Evolutionary conservation across 1,139 yeast species (phyloP).

Genomic region (Saccharomyces hybrid): DNA sequence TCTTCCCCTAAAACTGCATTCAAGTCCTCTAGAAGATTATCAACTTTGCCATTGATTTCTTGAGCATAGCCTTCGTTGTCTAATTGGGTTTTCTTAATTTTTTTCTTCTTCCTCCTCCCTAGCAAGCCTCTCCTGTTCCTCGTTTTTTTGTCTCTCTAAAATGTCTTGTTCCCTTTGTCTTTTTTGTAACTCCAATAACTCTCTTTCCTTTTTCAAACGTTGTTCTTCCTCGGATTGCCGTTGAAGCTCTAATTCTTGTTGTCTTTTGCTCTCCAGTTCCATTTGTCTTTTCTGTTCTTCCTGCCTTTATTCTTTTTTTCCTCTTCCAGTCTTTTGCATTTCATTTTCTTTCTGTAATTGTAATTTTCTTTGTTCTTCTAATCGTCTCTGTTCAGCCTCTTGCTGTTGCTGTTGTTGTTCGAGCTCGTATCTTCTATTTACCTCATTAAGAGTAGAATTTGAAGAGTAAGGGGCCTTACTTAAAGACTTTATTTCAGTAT

Average conservation of each 20-base stretch:
- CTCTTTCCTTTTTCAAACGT: background rate
- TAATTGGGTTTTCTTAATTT: background rate
- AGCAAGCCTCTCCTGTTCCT: background rate
- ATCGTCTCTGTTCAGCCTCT: slow-evolving; percentile 1
- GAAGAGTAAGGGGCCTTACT: slow-evolving; percentile 21
- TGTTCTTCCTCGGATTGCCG: background rate
- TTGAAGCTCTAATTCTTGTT: background rate
- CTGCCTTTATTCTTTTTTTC: background rate
- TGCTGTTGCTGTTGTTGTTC: slow-evolving; percentile 1
- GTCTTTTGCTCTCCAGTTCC: background rate
- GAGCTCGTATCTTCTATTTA: slow-evolving; percentile 12
- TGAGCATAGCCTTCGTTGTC: background rate
- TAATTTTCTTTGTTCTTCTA: background rate
- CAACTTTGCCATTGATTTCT: slow-evolving; percentile 4
- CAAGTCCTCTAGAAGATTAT: slow-evolving; percentile 20
- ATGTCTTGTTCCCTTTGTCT: slow-evolving; percentile 1
- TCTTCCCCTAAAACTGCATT: slow-evolving; percentile 19
- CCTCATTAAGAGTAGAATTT: slow-evolving; percentile 17
- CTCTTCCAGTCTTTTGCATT: background rate
- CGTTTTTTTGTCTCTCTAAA: background rate
- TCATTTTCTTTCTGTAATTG: background rate
- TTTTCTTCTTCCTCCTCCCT: background rate
- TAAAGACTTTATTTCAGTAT: slow-evolving; percentile 1
- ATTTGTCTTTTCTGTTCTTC: background rate
- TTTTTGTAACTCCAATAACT: background rate